These are phyloP conservation scores for Coffea humblotiana DNA, from an alignment of 305 asterid genomes.

Conservation along the genomic window DNA sequence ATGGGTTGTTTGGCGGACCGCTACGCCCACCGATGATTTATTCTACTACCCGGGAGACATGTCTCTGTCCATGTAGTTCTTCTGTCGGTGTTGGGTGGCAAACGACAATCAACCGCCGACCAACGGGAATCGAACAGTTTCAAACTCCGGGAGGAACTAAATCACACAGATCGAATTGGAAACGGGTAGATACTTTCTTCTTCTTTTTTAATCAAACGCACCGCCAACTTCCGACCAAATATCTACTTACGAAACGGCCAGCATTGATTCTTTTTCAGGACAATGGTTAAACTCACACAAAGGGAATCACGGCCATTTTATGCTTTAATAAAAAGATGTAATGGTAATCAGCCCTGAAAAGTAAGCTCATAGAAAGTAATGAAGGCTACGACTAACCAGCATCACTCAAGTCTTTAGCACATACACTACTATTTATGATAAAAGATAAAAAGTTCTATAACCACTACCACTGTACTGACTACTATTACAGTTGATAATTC, in stretches of 20 bases:
- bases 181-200: not conserved
- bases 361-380: too few relatives aligned
- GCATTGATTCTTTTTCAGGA: not conserved
- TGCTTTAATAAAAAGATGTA: too few relatives aligned
- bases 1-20: not conserved
- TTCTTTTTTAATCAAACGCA: too few relatives aligned
- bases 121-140: not conserved
- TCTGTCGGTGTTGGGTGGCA: not conserved
- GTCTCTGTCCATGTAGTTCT: not conserved
- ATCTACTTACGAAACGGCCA: not conserved
- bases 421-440: not conserved
- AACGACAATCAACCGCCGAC: not conserved
- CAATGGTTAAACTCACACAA: not conserved
- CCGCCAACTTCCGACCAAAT: not conserved
- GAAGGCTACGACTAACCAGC: too few relatives aligned
- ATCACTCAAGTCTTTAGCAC: not conserved
- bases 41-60: not conserved
- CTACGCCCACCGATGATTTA: not conserved
- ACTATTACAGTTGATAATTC: slow-evolving; percentile 6
- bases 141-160: not conserved
- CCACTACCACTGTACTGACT: not conserved
- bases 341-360: too few relatives aligned
- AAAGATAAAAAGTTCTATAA: not conserved
- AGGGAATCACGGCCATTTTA: too few relatives aligned
- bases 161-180: not conserved